Evolutionary conservation across 2,329 filamentous ascomycete species (phyloP), one percentile per base, ranked within the genome.

Genomic region (Teratosphaeriaceae sp.): DNA sequence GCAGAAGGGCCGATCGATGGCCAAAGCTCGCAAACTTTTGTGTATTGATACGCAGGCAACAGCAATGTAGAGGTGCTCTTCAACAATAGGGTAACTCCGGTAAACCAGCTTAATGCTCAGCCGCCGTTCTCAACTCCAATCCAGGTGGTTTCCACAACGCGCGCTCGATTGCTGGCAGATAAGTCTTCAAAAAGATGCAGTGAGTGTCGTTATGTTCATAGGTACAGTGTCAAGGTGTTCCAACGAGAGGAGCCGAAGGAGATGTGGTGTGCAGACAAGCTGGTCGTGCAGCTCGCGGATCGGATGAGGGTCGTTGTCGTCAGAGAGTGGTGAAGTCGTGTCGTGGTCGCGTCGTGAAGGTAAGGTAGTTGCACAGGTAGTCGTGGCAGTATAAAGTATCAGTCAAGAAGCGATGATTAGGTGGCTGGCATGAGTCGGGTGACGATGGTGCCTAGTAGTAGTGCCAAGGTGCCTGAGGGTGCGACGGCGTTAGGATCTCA

Each of bases 161-260:
- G 43, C 26, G 37, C 41, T 44, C 50, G 50, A 45, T 50, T 39
- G 45, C 45, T 52, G 43, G 49, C 46, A 51, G 26, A 47, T 38
- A 64, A 63, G 24, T 16, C 61, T 56, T 54, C 56, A 67, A 67
- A 57, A 60, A 65, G 67, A 67, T 46, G 54, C n/a, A n/a, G n/a
- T 63, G 65, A 67, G 58, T 65, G 65, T 67, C 53, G 55, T 64
- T 59, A 60, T 59, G 50, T 45, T 66, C 66, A 69, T 55, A 41
- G 37, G 51, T 52, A 53, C 48, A 53, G 22, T 40, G 38, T 27
- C 34, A 46, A 43, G 43, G 45, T 44, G 42, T 52, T 43, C n/a
- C 44, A 53, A 49, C 50, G 41, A 46, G 31, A n/a, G 43, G 36
- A 38, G 42, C 36, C 20, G 49, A 24, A 44, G 35, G 13, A 40